A percentile compares a stretch with the other conserved stretches of the same genome.
These are phyloP conservation scores for Pichia sp. DNA, from an alignment of 1,139 yeast species.

Conservation along the genomic window DNA sequence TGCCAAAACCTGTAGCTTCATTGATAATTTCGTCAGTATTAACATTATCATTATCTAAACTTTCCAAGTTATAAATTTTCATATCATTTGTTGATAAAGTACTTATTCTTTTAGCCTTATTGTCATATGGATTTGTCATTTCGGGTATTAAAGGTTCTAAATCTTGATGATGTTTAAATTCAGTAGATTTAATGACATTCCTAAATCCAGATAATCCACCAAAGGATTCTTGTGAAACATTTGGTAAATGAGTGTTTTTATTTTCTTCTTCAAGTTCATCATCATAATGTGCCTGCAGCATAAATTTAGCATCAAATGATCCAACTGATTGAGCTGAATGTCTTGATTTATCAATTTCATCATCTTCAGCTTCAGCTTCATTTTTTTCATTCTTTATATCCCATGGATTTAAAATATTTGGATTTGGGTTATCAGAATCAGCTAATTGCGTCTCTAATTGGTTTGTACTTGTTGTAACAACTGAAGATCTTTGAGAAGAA, in stretches of 20 bases:
- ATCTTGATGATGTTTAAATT: not conserved
- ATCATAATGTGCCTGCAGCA: too few relatives aligned
- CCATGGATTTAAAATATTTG: not conserved
- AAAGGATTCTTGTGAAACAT: slow-evolving; percentile 12
- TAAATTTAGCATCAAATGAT: slow-evolving; percentile 17
- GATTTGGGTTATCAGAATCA: not conserved
- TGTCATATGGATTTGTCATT: slow-evolving; percentile 3
- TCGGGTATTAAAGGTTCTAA: slow-evolving; percentile 5
- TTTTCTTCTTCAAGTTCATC: too few relatives aligned
- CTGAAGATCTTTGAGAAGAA: not conserved
- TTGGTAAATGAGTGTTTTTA: too few relatives aligned
- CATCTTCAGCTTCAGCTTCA: too few relatives aligned
- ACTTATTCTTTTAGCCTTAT: slow-evolving; percentile 21
- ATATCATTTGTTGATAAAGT: slow-evolving; percentile 27
- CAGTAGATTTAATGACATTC: slow-evolving; percentile 1
- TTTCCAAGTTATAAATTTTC: slow-evolving; percentile 26
- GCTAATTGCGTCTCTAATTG: not conserved
- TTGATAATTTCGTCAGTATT: too few relatives aligned
- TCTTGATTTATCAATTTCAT: too few relatives aligned
- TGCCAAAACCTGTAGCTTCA: not conserved
- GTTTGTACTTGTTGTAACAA: slow-evolving; percentile 1
- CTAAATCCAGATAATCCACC: slow-evolving; percentile 9
- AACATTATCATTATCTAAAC: slow-evolving; percentile 6
- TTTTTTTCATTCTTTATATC: not conserved
- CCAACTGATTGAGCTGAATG: slow-evolving; percentile 9